Evolutionary conservation across 2,329 filamentous ascomycete species (phyloP).

Genomic region (Cercospora nicotianae): DNA sequence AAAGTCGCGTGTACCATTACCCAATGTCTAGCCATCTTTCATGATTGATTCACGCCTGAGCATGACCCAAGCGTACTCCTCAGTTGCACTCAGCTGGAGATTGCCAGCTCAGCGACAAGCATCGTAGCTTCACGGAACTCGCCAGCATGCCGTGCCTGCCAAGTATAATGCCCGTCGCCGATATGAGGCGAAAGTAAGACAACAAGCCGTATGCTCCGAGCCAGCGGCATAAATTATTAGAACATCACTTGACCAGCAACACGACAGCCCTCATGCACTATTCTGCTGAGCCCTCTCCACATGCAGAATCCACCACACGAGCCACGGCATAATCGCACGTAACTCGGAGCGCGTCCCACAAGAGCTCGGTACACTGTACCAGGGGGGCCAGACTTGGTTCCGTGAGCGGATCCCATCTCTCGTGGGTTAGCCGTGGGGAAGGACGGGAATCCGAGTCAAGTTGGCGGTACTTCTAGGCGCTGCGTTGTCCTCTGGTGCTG

Average conservation of each 20-base stretch:
- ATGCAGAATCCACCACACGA: not conserved
- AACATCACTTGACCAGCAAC: not conserved
- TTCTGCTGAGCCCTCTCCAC: not conserved
- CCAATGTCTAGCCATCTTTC: not conserved
- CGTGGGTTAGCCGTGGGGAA: not conserved
- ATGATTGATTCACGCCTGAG: not conserved
- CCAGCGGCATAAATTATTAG: not conserved
- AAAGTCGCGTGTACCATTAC: conserved; percentile 10
- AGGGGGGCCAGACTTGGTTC: conserved; percentile 6
- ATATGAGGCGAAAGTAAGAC: not conserved
- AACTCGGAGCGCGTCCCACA: not conserved
- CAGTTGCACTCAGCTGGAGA: not conserved
- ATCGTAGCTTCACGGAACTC: conserved; percentile 9
- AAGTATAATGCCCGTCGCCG: not conserved
- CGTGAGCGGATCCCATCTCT: not conserved
- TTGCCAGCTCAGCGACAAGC: not conserved
- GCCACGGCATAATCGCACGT: conserved; percentile 10
- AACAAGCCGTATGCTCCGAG: not conserved
- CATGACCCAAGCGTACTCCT: not conserved
- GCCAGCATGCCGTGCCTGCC: conserved; percentile 6
- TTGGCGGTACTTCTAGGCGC: not conserved
- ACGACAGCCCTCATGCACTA: not conserved
- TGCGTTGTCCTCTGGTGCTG: conserved; percentile 1
- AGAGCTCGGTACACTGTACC: conserved; percentile 12
- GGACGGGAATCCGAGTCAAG: not conserved